Conservation (phyloP, 2,329 filamentous ascomycete genomes). For the Aspergillus latus region DNA sequence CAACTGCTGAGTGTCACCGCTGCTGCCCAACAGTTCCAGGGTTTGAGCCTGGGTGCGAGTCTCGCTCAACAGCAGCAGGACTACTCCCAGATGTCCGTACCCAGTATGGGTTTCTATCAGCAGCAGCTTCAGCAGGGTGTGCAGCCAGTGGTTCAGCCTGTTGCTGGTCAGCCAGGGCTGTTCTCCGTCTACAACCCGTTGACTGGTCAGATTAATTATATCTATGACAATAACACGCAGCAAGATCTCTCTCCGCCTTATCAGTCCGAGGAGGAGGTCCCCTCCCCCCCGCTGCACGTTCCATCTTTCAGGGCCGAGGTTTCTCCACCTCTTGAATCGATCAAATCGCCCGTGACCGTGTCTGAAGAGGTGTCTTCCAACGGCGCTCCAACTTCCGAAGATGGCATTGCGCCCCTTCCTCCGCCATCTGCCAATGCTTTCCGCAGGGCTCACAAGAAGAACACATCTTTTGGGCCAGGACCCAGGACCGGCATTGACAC, state of each 20-base stretch:
- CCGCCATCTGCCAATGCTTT: slow-evolving; percentile 89
- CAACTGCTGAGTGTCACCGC: slow-evolving; percentile 82
- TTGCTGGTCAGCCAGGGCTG: slow-evolving; percentile 70
- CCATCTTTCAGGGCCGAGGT: slow-evolving; percentile 74
- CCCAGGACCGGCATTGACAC: slow-evolving; percentile 48
- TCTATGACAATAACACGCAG: slow-evolving; percentile 66
- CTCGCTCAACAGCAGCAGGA: slow-evolving; percentile 49
- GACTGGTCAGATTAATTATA: slow-evolving; percentile 80
- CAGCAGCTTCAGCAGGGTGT: slow-evolving; percentile 68
- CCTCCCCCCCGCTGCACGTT: slow-evolving; percentile 55
- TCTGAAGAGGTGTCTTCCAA: slow-evolving; percentile 65
- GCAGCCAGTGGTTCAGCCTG: slow-evolving; percentile 62
- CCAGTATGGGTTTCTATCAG: slow-evolving; percentile 59
- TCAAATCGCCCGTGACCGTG: slow-evolving; percentile 56
- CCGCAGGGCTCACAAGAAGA: slow-evolving; percentile 91
- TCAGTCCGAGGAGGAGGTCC: slow-evolving; percentile 37
- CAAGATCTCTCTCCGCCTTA: slow-evolving; percentile 41
- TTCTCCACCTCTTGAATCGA: slow-evolving; percentile 71
- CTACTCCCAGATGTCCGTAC: slow-evolving; percentile 52
- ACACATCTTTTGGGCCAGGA: slow-evolving; percentile 66
- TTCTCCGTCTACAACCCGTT: slow-evolving; percentile 82
- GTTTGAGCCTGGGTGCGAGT: slow-evolving; percentile 63
- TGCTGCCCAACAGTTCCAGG: slow-evolving; percentile 78
- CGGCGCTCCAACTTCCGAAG: slow-evolving; percentile 66
- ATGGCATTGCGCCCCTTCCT: slow-evolving; percentile 71